Conservation (phyloP, 306 rosid species). For the Gastrolobium villosum region DNA sequence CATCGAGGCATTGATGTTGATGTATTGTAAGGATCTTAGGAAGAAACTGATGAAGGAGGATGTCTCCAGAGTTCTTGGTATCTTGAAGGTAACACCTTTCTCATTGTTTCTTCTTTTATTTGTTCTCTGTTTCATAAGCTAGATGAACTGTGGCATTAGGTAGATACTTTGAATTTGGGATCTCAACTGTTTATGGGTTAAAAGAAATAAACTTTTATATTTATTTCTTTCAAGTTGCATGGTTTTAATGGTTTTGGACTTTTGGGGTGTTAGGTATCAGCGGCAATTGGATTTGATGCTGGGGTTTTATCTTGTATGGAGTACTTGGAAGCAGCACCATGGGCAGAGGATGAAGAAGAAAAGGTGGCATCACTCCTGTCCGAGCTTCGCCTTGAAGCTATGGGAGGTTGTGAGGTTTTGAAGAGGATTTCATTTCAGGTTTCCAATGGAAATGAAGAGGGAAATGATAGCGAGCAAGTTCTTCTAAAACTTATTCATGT, state of each 20-base stretch:
- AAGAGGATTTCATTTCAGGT: slow-evolving; percentile 86
- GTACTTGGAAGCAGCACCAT: slow-evolving; percentile 95
- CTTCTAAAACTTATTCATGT: slow-evolving; percentile 89
- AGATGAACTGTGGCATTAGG: slow-evolving; percentile 46
- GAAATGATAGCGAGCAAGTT: slow-evolving; percentile 84
- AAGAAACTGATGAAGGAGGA: slow-evolving; percentile 91
- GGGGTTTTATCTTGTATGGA: slow-evolving; percentile 97
- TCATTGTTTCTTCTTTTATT: background rate
- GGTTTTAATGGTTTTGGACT: background rate
- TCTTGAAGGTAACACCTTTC: slow-evolving; percentile 68
- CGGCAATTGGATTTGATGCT: slow-evolving; percentile 93
- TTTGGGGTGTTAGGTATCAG: slow-evolving; percentile 71
- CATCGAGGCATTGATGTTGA: slow-evolving; percentile 83
- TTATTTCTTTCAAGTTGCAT: too few relatives aligned
- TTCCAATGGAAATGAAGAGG: slow-evolving; percentile 74
- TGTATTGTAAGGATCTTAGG: slow-evolving; percentile 92
- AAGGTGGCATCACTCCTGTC: slow-evolving; percentile 90
- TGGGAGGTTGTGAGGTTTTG: slow-evolving; percentile 90
- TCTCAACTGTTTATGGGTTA: slow-evolving; percentile 27
- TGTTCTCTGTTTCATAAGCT: slow-evolving; percentile 31
- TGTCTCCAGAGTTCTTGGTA: slow-evolving; percentile 85
- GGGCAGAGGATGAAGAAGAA: slow-evolving; percentile 99
- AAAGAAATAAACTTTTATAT: too few relatives aligned
- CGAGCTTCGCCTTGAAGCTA: slow-evolving; percentile 90
- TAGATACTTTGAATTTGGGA: slow-evolving; percentile 42